Base-by-base conservation (phyloP, 2,329 filamentous ascomycete genomes). In the Sclerotinia trifoliorum region DNA sequence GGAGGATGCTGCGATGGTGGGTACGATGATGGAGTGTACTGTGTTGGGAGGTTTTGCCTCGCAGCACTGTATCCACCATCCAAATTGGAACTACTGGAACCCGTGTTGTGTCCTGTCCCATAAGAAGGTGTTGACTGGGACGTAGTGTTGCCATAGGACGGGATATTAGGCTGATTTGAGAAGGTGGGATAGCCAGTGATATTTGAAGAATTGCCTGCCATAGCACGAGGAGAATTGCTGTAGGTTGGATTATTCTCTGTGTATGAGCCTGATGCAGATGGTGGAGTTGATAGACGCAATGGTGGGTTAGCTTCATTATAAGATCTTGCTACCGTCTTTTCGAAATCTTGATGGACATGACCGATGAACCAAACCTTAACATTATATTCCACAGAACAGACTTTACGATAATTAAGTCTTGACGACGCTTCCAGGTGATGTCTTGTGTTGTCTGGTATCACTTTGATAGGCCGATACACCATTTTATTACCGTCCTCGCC, bases 301-400 rank as follows among this genome's bases (percentile, higher is more conserved):
- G 48, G 62, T 15, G 42, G 58, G 8, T 65, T 26, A 4, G 32
- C 39, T 17, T 55, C 7, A 24, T 65, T 26, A 42, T 65, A 55
- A 29, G n/a, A 42, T 42, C 2, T 26, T n/a, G 8, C 39, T 13
- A 64, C 32, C 10, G 3, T 21, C 15, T 10, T 19, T 35, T 42
- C 48, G 21, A 5, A 64, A 29, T 29, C 11, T 19, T 4, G 15
- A 64, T 64, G 32, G 13, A 64, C 15, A 10, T n/a, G 66, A 15
- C 75, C 75, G 24, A 75, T 72, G 15, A 74, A 75, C 21, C 70
- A 68, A 1, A 77, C 74, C 11, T 70, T 68, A 5, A 74, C 67
- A 51, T 74, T 74, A 24, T 75, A 68, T 49, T 77, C 75, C 2
- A 77, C 71, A 0, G 75, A 76, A 52, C 76, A 76, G 21, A 76